Percentiles rank a stretch among this genome's conserved stretches.
Evolutionary conservation across 768 basidiomycete species (phyloP).

Genomic region (Psilocybe cyanescens): DNA sequence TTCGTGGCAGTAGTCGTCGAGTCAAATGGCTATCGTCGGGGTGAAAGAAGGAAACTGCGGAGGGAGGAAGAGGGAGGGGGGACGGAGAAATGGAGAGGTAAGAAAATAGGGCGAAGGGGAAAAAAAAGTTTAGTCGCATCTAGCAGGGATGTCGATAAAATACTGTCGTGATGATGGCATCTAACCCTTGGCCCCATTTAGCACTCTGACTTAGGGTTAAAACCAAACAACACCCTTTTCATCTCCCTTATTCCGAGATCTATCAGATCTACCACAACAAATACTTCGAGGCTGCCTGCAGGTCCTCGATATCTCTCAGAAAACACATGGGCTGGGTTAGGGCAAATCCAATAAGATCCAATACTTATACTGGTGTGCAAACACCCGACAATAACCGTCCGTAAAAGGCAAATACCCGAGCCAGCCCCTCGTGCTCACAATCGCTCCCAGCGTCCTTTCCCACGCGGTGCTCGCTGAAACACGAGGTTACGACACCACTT

Average conservation of each 20-base stretch:
- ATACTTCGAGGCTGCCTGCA: neutral
- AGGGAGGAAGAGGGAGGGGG: constrained; percentile 29
- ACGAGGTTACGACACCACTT: constrained; percentile 12
- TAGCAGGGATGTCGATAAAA: neutral
- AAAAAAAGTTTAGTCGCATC: constrained; percentile 39
- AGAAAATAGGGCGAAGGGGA: constrained; percentile 46
- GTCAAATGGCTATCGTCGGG: neutral
- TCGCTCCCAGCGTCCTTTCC: constrained; percentile 8
- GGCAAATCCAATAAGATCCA: neutral
- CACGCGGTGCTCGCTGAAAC: constrained; percentile 21
- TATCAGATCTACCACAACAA: neutral
- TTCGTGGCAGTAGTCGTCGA: constrained; percentile 39
- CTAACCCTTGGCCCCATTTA: constrained; percentile 4
- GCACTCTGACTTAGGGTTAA: neutral
- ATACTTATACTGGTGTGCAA: neutral
- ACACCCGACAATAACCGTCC: neutral
- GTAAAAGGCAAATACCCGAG: constrained; percentile 10
- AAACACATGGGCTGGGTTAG: constrained; percentile 9
- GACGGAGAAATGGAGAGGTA: constrained; percentile 27
- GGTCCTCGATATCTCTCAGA: neutral
- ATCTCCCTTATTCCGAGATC: constrained; percentile 15
- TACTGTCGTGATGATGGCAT: constrained; percentile 6
- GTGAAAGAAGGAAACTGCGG: constrained; percentile 2
- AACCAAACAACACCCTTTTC: too few species aligned
- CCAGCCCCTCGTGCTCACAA: constrained; percentile 9